Evolutionary conservation across 495 filamentous ascomycete species (phyloP), one percentile per base, ranked within the genome.

Genomic region (Hypoxylon fragiforme): DNA sequence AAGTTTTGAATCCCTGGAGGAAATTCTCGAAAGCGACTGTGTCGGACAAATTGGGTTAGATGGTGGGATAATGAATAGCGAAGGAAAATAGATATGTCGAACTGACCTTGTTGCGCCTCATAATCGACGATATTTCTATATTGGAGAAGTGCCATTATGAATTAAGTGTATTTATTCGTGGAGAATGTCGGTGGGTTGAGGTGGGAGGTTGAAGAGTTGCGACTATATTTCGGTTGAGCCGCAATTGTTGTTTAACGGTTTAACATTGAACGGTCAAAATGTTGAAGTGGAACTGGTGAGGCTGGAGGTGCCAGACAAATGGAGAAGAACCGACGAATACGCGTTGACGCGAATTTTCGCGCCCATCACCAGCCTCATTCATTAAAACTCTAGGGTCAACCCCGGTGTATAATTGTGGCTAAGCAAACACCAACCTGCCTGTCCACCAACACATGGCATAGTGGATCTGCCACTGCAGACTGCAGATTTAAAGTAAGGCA

Each of bases 21-120:
- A 98, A 98, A 62, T 87, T 85, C 70, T 91, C 84, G 75, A 98
- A 95, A 22, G 85, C 90, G 44, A 76, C 89, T 89, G 65, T 32
- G 49, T 43, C 8, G 28, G 16, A 30, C 3, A 28, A 54, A 46
- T 49, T 64, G 31, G 64, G 44, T 57, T 50, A 68, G 55, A 50
- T 45, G 3, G n/a, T 34, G 19, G 24, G 53, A n/a, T n/a, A n/a
- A n/a, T n/a, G 2, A 47, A 34, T 18, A 45, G 44, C 18, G 36
- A 22, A 39, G 21, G 8, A 16, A 30, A 18, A 11, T 14, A 47
- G 21, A 28, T 28, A 28, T 28, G 24, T 18, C 3, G 14, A 72
- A n/a, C 81, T 49, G 67, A 90, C 89, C 70, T 74, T 90, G 84
- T 70, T 98, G 94, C 42, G 82, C 83, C 64, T 81, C 80, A 72